These are phyloP conservation scores for Eimeria maxima DNA, from an alignment of 169 alveolate genomes.

Conservation along the genomic window DNA sequence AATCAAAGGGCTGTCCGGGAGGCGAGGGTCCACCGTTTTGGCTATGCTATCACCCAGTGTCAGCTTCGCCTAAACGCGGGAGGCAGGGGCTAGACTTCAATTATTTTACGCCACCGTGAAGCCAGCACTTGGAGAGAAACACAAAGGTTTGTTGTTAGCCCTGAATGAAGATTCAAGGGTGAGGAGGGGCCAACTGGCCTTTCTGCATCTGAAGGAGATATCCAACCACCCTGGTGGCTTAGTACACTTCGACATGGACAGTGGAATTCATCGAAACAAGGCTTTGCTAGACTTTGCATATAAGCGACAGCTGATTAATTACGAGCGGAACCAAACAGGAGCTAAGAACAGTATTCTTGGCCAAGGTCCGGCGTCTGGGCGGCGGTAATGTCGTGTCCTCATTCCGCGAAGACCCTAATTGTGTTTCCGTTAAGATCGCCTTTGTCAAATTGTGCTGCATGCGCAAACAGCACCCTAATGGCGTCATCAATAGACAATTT, in stretches of 20 bases:
- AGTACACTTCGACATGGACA: not conserved
- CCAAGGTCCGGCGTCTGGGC: not conserved
- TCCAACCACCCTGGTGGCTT: constrained; percentile 20
- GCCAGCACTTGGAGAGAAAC: not conserved
- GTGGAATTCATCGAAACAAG: constrained; percentile 5
- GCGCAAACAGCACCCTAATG: constrained; percentile 37
- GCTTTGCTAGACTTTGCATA: constrained; percentile 29
- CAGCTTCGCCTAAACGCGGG: not conserved
- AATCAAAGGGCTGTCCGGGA: not conserved
- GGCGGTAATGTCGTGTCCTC: not conserved
- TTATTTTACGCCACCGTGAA: constrained; percentile 22
- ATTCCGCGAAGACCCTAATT: constrained; percentile 82
- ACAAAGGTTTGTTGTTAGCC: constrained; percentile 10
- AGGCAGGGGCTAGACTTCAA: constrained; percentile 18
- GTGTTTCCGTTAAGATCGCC: constrained; percentile 84
- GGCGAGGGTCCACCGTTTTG: not conserved
- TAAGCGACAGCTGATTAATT: not conserved
- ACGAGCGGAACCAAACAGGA: not conserved
- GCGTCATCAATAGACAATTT: constrained; percentile 46
- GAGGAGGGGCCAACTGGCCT: not conserved
- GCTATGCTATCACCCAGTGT: not conserved
- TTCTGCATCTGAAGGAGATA: not conserved
- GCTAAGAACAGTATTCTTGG: not conserved
- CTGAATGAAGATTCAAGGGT: not conserved
- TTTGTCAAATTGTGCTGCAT: constrained; percentile 80